Percentiles rank a stretch among this genome's conserved stretches.
Evolutionary conservation across 2,329 filamentous ascomycete species (phyloP).

Genomic region (Rasamsonia emersonii): DNA sequence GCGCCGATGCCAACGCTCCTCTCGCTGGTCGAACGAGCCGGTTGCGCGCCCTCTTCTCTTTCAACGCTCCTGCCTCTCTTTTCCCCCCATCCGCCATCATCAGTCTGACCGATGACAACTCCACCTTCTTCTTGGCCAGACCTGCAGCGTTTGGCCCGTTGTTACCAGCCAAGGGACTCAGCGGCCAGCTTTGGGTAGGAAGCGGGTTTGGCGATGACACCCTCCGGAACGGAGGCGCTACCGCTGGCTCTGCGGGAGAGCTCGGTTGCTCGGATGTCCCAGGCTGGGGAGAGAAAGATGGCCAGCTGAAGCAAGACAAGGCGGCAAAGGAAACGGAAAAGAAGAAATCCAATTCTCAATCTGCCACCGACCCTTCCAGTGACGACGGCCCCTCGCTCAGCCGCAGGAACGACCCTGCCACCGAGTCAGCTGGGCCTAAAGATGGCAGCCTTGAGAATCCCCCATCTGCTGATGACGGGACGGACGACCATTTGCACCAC

Average conservation of each 20-base stretch:
- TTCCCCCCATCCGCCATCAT: slow-evolving; percentile 95
- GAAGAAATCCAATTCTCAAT: slow-evolving; percentile 14
- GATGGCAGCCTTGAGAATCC: slow-evolving; percentile 8
- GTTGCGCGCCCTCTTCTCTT: slow-evolving; percentile 56
- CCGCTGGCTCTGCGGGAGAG: slow-evolving; percentile 61
- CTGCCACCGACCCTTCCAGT: slow-evolving; percentile 15
- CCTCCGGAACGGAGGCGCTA: slow-evolving; percentile 48
- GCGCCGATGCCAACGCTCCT: slow-evolving; percentile 26
- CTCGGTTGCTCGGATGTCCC: slow-evolving; percentile 91
- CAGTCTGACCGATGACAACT: slow-evolving; percentile 94
- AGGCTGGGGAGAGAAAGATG: slow-evolving; percentile 64
- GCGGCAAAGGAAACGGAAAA: slow-evolving; percentile 12
- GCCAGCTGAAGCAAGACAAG: slow-evolving; percentile 25
- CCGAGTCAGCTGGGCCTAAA: slow-evolving; percentile 13
- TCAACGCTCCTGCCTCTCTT: slow-evolving; percentile 69
- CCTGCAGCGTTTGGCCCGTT: slow-evolving; percentile 87
- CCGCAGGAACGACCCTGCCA: slow-evolving; percentile 16
- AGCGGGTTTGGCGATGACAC: slow-evolving; percentile 81
- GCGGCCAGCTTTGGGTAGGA: slow-evolving; percentile 86
- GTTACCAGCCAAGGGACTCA: slow-evolving; percentile 66
- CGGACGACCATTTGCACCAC: slow-evolving; percentile 73
- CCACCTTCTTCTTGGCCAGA: slow-evolving; percentile 87
- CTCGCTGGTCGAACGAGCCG: slow-evolving; percentile 35
- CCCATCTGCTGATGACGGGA: slow-evolving; percentile 57
- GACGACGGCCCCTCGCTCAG: slow-evolving; percentile 15